Conservation (phyloP, 169 alveolate genomes). For the Plasmodium blacklocki region DNA sequence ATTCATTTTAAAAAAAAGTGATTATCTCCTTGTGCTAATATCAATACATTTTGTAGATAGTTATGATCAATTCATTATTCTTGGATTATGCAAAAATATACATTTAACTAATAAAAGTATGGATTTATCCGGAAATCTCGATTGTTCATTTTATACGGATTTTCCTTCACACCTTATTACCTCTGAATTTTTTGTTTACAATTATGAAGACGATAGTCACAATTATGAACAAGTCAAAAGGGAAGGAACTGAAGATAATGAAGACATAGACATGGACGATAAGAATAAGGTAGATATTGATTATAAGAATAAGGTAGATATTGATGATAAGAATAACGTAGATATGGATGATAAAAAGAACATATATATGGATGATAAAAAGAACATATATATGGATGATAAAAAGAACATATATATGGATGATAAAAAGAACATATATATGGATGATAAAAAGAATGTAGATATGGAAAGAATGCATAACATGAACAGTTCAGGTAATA, state of each 20-base stretch:
- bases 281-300: not conserved
- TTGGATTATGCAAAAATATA: conserved; percentile 68
- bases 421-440: not conserved
- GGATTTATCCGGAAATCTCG: conserved; percentile 66
- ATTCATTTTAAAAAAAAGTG: conserved; percentile 27
- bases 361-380: not conserved
- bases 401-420: not conserved
- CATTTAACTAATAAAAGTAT: conserved; percentile 46
- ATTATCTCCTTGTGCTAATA: conserved; percentile 25
- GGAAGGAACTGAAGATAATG: conserved; percentile 6
- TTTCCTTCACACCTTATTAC: conserved; percentile 63
- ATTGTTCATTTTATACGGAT: conserved; percentile 65
- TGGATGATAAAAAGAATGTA: too few relatives aligned
- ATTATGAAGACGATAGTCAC: not conserved
- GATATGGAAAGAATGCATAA: not conserved
- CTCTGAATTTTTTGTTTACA: conserved; percentile 40
- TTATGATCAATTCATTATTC: conserved; percentile 40
- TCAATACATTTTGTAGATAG: conserved; percentile 51
- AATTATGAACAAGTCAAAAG: not conserved
- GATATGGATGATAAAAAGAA: not conserved
- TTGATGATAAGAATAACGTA: not conserved
- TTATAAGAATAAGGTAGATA: not conserved
- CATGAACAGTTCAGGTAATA: not conserved
- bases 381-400: not conserved
- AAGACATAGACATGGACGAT: not conserved